phyloP scores from a whole-genome alignment of 2,329 filamentous ascomycete genomes.

The Penicillium oxalicum region DNA sequence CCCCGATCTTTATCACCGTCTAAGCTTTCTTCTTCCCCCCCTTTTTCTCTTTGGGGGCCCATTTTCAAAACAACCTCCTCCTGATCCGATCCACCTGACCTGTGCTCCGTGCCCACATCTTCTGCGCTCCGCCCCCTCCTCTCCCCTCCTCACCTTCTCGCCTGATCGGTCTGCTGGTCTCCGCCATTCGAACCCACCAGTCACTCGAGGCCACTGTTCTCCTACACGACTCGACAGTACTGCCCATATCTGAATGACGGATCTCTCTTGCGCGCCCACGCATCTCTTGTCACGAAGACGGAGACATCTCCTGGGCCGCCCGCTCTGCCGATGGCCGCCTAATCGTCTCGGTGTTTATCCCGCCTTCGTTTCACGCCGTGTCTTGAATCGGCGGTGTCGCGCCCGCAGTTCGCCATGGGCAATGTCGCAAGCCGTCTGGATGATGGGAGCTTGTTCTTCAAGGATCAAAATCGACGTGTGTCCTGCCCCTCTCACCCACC shows the following conservation, averaged over 20 bases:
- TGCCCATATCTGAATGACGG: slow-evolving; percentile 20
- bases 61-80: no score
- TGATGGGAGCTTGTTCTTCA: slow-evolving; percentile 76
- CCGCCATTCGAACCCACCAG: no score
- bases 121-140: neutral
- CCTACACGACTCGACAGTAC: no score
- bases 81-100: no score
- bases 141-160: neutral
- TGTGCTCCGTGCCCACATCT: no score
- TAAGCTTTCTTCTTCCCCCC: no score
- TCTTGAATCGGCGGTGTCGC: slow-evolving; percentile 17
- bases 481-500: slow-evolving; percentile 9
- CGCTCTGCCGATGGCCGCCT: slow-evolving; percentile 31
- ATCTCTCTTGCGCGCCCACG: slow-evolving; percentile 10
- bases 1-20: no score
- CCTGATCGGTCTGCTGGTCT: no score
- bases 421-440: slow-evolving; percentile 84
- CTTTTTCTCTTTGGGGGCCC: no score
- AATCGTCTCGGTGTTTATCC: slow-evolving; percentile 20
- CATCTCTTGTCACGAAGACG: slow-evolving; percentile 4
- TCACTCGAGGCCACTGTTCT: no score
- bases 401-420: slow-evolving; percentile 62
- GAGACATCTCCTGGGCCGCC: slow-evolving; percentile 20
- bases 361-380: slow-evolving; percentile 25
- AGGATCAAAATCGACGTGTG: slow-evolving; percentile 86